Evolutionary conservation across 2,329 filamentous ascomycete genomes (phyloP).

Genomic region (Fusarium sp.): DNA sequence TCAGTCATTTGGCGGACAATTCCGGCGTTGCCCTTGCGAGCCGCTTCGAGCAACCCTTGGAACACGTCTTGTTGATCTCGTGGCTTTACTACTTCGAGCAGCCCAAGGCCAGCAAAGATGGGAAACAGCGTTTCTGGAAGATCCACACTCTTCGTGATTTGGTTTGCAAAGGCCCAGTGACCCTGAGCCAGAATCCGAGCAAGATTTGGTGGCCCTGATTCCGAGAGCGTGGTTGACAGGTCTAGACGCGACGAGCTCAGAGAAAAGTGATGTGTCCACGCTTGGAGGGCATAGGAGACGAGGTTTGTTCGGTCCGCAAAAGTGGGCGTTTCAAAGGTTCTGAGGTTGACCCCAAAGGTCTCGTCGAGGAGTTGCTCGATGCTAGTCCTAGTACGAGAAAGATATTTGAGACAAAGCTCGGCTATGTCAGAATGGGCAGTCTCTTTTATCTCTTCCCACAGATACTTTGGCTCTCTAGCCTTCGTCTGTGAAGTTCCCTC

Average conservation of each 20-base stretch:
- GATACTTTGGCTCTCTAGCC: accelerated
- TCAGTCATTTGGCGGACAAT: not conserved
- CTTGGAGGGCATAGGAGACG: constrained; percentile 6
- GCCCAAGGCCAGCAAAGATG: not conserved
- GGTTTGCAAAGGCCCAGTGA: not conserved
- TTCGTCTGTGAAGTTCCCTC: accelerated
- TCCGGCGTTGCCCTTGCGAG: not conserved
- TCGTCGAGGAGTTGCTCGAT: not conserved
- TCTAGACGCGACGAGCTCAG: not conserved
- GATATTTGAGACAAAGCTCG: not conserved
- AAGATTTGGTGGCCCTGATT: not conserved
- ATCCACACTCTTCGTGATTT: not conserved
- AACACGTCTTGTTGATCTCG: not conserved
- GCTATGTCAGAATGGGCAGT: not conserved
- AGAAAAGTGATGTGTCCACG: constrained; percentile 13
- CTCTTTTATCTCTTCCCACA: not conserved
- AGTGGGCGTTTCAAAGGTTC: not conserved
- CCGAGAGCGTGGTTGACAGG: not conserved
- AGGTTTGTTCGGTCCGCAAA: constrained; percentile 5
- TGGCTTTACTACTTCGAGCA: not conserved
- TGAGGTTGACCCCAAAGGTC: not conserved
- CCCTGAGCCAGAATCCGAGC: not conserved
- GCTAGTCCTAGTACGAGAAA: not conserved
- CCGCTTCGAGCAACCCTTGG: not conserved
- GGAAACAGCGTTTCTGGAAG: not conserved